Base-by-base conservation (phyloP, 768 basidiomycete genomes). In the Pulveroboletus sp. region DNA sequence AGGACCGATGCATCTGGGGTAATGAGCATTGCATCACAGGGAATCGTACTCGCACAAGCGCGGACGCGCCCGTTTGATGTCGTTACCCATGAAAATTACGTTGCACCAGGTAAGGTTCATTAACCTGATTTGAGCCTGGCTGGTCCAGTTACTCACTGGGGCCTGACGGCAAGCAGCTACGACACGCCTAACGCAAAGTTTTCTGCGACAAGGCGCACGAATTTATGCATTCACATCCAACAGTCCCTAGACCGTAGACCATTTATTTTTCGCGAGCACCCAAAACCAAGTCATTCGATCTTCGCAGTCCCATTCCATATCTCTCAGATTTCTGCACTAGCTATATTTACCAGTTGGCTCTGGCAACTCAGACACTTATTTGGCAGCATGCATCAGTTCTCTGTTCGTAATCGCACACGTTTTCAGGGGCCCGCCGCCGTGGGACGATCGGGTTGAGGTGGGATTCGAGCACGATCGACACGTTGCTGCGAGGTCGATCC, bases 1-100 rank as follows among this genome's bases (percentile, higher is more conserved):
- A 79, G 78, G 57, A 70, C 68, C 45, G 81, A 81, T 64, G 68
- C 76, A 26, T 70, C 77, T 49, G 80, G 79, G 45, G 65, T 64
- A n/a, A 66, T 76, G 62, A 71, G 70, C 36, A 64, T 82, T 39
- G 76, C 80, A 16, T 76, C 78, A 30, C 78, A 81, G 32, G 87
- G 87, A 16, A 76, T 76, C 3, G 71, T 80, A 22, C 78, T 96
- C 22, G 86, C 89, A 36, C 76, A 82, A 56, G 77, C 83, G n/a
- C 75, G 77, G 35, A 91, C 93, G 22, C 73, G 78, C 41, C 64
- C 83, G 3, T 94, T 96, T 68, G 86, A 92, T 43, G 90, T 93
- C 47, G 74, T 88, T 27, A 73, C 84, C 16, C 79, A 85, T 60
- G 71, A 76, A 50, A 76, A 83, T 59, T 96, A 95, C 68, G 74